Evolutionary conservation across 306 rosid species (phyloP), one percentile per base, ranked within the genome.

Genomic region (Lupinus albus): DNA sequence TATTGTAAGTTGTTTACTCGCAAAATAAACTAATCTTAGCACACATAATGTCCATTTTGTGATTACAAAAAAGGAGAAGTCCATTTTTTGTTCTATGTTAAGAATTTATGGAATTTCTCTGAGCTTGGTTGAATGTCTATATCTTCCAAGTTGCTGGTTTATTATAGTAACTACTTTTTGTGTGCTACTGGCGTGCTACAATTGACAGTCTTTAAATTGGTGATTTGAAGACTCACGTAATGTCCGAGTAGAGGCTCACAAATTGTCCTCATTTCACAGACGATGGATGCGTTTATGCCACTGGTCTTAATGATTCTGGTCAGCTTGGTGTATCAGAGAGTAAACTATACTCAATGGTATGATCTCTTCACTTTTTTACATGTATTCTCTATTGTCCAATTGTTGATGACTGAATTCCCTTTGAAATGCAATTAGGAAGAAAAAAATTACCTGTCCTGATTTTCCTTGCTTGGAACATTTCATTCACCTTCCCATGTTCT

Each of bases 291-390:
- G 88, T 92, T 74, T 92, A 78, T 74, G 88, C 96, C 25, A 74
- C 96, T 9, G 98, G 98, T 77, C 96, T 92, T 59, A 92, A 92
- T 74, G 92, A 92, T 86, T 89, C 79, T 7, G 95, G 96, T 41
- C 96, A 92, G 77, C 96, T 92, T 64, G 97, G 96, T 21, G 75
- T 54, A 46, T 79, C 89, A 8, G 79, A 79, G 73, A 83, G 77
- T 67, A 76, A 73, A 35, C 39, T 25, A 25, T 86, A 86, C 72
- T 66, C 82, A 11, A 18, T 75, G 59, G 97, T 91, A 82, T 67
- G 87, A 59, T 54, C 44, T 81, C 73, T 78, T 55, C 11, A 7
- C 41, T 51, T 30, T 71, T 20, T 54, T 16, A 30, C 51, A 42
- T 25, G 30, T 25, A 25, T 25, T 25, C 30, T 25, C 30, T 25